Evolutionary conservation across 2,329 filamentous ascomycete genomes (phyloP), one percentile per base, ranked within the genome.

Genomic region (Pseudocercospora crystallina): DNA sequence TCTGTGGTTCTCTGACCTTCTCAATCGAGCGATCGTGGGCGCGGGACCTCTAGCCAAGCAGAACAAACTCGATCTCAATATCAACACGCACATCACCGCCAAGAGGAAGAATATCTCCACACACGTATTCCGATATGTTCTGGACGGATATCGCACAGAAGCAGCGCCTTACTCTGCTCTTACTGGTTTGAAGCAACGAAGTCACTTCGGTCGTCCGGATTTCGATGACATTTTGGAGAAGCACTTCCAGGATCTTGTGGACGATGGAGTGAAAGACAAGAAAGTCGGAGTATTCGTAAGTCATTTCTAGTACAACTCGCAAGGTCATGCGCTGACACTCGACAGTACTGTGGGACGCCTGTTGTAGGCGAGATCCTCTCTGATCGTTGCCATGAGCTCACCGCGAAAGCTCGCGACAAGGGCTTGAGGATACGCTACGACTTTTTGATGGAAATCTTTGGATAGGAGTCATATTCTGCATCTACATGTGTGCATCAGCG

Each of bases 361-460:
- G 71, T 78, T 1, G 76, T 82, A n/a, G 79, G 80, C 0, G 74
- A 79, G 61, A 75, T 80, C 35, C 56, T 82, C 56, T 77, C 78
- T 8, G 80, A 83, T 66, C 73, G 76, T 55, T 82, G 80, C 51
- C 66, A 72, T 5, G 67, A 73, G 53, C 62, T 82, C 58, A 81
- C 76, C 8, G 69, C 75, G 1, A 73, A 77, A 54, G 79, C 76
- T 0, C 69, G 77, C 29, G 67, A 73, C n/a, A 78, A 81, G 55
- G 76, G 74, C 12, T 75, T 72, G 42, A 76, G 74, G 59, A 71
- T 83, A 30, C 70, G 80, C 60, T 82, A 82, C 62, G 71, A 78
- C 46, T 82, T 82, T 46, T 78, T 80, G 73, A 79, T 80, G 48
- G 80, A 82, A 57, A 78, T 82, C 0, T 82, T 82, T 68, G 76